Evolutionary conservation across 73 alveolate species (phyloP).

Genomic region (Tetrahymena thermophila): DNA sequence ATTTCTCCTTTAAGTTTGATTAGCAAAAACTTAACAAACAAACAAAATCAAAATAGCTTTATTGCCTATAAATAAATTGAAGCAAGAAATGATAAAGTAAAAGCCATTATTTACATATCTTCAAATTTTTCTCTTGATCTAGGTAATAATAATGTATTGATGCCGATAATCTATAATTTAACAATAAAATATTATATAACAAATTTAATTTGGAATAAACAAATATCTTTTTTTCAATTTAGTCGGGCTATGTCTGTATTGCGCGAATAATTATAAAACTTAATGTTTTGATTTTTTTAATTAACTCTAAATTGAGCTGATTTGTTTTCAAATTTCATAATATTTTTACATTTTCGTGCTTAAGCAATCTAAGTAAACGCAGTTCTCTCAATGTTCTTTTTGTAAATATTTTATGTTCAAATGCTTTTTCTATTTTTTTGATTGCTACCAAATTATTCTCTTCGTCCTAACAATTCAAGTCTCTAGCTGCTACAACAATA

Average conservation of each 20-base stretch:
- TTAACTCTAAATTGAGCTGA: neutral
- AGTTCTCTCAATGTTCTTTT: conserved; percentile 77
- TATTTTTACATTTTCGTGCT: conserved; percentile 56
- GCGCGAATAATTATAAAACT: neutral
- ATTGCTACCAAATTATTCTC: conserved; percentile 59
- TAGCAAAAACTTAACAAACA: neutral
- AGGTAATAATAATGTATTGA: conserved; percentile 52
- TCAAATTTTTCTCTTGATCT: conserved; percentile 51
- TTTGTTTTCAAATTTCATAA: too few relatives aligned
- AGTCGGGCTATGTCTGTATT: neutral
- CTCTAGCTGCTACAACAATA: conserved; percentile 47
- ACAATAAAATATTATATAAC: conserved; percentile 13
- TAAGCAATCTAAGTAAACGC: conserved; percentile 53
- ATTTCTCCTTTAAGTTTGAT: neutral
- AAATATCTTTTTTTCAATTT: too few relatives aligned
- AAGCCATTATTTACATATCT: conserved; percentile 36
- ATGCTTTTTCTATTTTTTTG: conserved; percentile 80
- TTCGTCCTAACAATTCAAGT: conserved; percentile 35
- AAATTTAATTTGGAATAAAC: neutral
- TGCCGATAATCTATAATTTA: conserved; percentile 11
- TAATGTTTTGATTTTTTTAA: neutral
- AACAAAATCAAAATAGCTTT: neutral
- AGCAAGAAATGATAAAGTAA: neutral
- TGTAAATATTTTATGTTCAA: conserved; percentile 72
- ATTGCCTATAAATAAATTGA: neutral